These are phyloP conservation scores for Murraya koenigii DNA, from an alignment of 345 rosid genomes.

Conservation along the genomic window DNA sequence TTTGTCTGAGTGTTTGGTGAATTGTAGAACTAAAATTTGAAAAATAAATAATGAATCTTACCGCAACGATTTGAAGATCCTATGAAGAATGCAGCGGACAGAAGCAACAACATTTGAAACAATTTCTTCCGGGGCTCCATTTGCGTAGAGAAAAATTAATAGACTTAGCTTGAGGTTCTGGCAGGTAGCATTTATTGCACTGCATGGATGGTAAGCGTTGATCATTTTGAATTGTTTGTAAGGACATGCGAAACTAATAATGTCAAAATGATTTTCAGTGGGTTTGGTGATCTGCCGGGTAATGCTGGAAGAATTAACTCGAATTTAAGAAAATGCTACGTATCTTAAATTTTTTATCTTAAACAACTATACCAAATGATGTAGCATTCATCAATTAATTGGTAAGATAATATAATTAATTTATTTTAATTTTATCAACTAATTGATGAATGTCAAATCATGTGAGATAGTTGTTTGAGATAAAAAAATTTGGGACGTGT, in stretches of 20 bases:
- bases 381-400: too few relatives aligned
- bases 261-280: background rate
- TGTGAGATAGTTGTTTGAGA: too few relatives aligned
- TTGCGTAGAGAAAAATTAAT: background rate
- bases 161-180: background rate
- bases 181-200: background rate
- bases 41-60: background rate
- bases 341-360: too few relatives aligned
- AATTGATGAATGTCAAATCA: too few relatives aligned
- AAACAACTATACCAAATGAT: too few relatives aligned
- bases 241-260: background rate
- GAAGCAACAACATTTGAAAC: background rate
- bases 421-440: too few relatives aligned
- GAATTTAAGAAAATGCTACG: too few relatives aligned
- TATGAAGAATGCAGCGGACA: background rate
- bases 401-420: too few relatives aligned
- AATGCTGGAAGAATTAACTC: too few relatives aligned
- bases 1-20: too few relatives aligned
- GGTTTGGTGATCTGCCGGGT: background rate
- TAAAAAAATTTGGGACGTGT: too few relatives aligned
- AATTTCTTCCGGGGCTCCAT: background rate
- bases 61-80: background rate
- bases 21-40: background rate
- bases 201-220: background rate
- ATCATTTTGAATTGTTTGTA: background rate